Percentiles rank a stretch among this genome's conserved stretches.
phyloP scores from a whole-genome alignment of 306 rosid genomes.

The Acacia melanoxylon region DNA sequence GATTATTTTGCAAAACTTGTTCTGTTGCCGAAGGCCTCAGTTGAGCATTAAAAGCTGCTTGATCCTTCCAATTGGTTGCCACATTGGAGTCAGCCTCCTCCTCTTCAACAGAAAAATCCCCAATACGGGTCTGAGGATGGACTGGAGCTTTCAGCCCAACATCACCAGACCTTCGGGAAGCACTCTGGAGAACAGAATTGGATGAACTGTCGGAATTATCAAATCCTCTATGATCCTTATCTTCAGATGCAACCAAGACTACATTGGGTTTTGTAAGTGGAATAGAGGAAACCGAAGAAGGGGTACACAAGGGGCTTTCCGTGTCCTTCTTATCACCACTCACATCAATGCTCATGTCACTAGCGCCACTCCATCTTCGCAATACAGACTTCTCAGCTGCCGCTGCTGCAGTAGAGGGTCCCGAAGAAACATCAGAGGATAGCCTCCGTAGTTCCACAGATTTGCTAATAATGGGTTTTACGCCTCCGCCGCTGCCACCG shows the following conservation, averaged over 20 bases:
- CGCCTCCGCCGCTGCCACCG: constrained; percentile 41
- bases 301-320: constrained; percentile 69
- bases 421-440: constrained; percentile 67
- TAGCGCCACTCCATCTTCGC: constrained; percentile 91
- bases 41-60: constrained; percentile 34
- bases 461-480: constrained; percentile 62
- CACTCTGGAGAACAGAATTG: constrained; percentile 29
- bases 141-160: constrained; percentile 38
- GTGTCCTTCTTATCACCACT: constrained; percentile 70
- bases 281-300: constrained; percentile 52
- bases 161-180: constrained; percentile 32
- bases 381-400: constrained; percentile 53
- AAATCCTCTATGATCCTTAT: constrained; percentile 38
- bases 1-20: constrained; percentile 47
- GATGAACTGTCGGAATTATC: constrained; percentile 25
- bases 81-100: constrained; percentile 39
- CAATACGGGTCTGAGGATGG: constrained; percentile 22
- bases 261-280: constrained; percentile 29
- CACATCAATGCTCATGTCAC: constrained; percentile 94
- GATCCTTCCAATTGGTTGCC: constrained; percentile 43
- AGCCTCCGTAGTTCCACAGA: constrained; percentile 74
- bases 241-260: constrained; percentile 37
- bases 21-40: constrained; percentile 32
- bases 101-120: constrained; percentile 28
- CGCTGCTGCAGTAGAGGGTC: constrained; percentile 6